Conservation (phyloP, 176 grass and related monocot species). For the Saccharum officinarum region DNA sequence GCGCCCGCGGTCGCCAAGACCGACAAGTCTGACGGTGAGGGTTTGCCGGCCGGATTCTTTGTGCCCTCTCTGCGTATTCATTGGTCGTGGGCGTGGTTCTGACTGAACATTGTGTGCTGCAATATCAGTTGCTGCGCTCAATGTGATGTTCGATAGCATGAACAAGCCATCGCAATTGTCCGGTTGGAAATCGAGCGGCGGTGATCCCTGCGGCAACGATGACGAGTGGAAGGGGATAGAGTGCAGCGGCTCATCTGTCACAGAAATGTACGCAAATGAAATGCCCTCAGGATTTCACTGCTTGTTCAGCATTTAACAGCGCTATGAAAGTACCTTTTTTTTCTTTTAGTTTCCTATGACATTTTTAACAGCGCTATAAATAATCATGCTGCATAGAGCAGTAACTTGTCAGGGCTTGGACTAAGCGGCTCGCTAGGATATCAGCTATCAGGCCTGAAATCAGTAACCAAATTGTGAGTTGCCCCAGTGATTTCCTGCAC, state of each 20-base stretch:
- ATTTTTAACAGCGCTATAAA: neutral
- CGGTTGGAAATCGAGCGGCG: constrained; percentile 63
- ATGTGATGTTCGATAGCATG: constrained; percentile 82
- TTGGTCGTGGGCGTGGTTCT: neutral
- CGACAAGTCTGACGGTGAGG: constrained; percentile 62
- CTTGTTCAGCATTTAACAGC: neutral
- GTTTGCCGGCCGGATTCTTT: neutral
- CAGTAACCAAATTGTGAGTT: constrained; percentile 97
- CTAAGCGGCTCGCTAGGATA: constrained; percentile 76
- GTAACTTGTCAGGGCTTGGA: constrained; percentile 71
- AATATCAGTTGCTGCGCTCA: constrained; percentile 70
- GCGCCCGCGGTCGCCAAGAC: constrained; percentile 53
- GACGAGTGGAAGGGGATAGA: constrained; percentile 68
- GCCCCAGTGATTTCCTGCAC: constrained; percentile 31
- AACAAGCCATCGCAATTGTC: constrained; percentile 66
- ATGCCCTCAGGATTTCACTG: constrained; percentile 9
- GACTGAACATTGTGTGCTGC: neutral
- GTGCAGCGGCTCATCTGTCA: constrained; percentile 79
- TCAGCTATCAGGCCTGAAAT: constrained; percentile 78
- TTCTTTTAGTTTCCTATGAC: neutral
- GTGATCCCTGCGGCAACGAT: constrained; percentile 68
- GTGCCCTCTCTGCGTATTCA: neutral
- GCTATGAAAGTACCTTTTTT: neutral
- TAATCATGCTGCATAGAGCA: constrained; percentile 40
- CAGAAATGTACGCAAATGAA: constrained; percentile 82